Percentiles rank a stretch among this genome's conserved stretches.
Conservation (phyloP, 1,284 basidiomycete genomes). For the Schizopora paradoxa region DNA sequence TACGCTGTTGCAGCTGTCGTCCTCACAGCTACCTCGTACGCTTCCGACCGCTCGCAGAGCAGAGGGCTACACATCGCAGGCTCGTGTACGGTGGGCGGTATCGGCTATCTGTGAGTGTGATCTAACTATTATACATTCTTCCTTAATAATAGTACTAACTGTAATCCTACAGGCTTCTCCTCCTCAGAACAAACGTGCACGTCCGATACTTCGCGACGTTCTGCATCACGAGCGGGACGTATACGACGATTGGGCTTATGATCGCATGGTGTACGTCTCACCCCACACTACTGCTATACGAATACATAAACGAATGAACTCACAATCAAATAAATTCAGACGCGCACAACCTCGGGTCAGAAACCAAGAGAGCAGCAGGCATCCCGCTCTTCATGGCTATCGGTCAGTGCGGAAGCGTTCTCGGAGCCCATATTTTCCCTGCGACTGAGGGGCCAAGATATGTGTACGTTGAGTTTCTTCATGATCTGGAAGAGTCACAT, state of each 20-base stretch:
- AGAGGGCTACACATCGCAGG: slow-evolving; percentile 57
- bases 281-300: slow-evolving; percentile 1
- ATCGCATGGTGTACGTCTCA: slow-evolving; percentile 65
- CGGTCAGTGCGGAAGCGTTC: slow-evolving; percentile 67
- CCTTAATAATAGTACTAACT: neutral
- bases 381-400: slow-evolving; percentile 73
- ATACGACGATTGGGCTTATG: slow-evolving; percentile 57
- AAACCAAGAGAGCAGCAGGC: slow-evolving; percentile 71
- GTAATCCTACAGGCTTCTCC: slow-evolving; percentile 37
- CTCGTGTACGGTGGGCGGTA: slow-evolving; percentile 45
- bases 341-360: slow-evolving; percentile 70
- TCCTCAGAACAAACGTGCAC: slow-evolving; percentile 39
- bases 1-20: slow-evolving; percentile 69
- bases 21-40: slow-evolving; percentile 55
- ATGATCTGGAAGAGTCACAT: neutral
- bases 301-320: neutral
- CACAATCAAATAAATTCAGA: slow-evolving; percentile 33
- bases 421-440: slow-evolving; percentile 69
- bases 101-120: slow-evolving; percentile 57
- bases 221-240: slow-evolving; percentile 62
- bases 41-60: slow-evolving; percentile 67
- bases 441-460: slow-evolving; percentile 58
- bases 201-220: slow-evolving; percentile 64
- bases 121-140: neutral
- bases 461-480: slow-evolving; percentile 33